Conservation (phyloP, 2,329 filamentous ascomycete genomes). For the Chrysosphaeria jannelii region DNA sequence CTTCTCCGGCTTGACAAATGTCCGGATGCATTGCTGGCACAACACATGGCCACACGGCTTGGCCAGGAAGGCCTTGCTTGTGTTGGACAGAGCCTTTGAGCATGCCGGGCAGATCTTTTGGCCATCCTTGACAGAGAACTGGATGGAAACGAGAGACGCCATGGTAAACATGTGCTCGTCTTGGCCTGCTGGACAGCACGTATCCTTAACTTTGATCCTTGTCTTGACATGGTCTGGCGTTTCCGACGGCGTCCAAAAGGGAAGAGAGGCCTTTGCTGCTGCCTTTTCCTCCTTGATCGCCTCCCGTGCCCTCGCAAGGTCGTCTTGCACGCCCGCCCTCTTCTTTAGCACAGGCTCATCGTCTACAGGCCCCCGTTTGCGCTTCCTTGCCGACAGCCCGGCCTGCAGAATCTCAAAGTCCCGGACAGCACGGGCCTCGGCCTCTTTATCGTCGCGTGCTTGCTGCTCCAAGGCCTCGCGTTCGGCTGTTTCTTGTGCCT, state of each 20-base stretch:
- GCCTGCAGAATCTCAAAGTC: slow-evolving; percentile 72
- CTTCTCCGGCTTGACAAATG: slow-evolving; percentile 45
- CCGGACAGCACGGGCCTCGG: slow-evolving; percentile 33
- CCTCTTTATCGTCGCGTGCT: slow-evolving; percentile 34
- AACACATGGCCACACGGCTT: slow-evolving; percentile 81
- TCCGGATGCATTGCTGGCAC: slow-evolving; percentile 56
- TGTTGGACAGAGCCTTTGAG: slow-evolving; percentile 53
- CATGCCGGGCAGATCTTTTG: slow-evolving; percentile 48
- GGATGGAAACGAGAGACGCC: slow-evolving; percentile 43
- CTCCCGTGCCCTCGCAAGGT: slow-evolving; percentile 36
- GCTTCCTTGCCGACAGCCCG: slow-evolving; percentile 22
- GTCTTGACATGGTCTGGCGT: slow-evolving; percentile 23
- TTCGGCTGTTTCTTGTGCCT: slow-evolving; percentile 26
- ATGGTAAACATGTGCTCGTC: slow-evolving; percentile 33
- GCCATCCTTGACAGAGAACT: slow-evolving; percentile 25
- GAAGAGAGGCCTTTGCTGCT: slow-evolving; percentile 32
- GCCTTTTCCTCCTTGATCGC: slow-evolving; percentile 44
- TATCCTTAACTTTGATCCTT: slow-evolving; percentile 9
- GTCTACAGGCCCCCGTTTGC: slow-evolving; percentile 60
- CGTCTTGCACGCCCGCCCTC: slow-evolving; percentile 36
- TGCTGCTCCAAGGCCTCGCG: slow-evolving; percentile 30
- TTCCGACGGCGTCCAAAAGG: slow-evolving; percentile 77
- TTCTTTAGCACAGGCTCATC: slow-evolving; percentile 41
- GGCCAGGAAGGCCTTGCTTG: slow-evolving; percentile 51
- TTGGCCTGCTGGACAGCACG: slow-evolving; percentile 2